Evolutionary conservation across 495 filamentous ascomycete species (phyloP).

Genomic region (Aspergillus nanangensis): DNA sequence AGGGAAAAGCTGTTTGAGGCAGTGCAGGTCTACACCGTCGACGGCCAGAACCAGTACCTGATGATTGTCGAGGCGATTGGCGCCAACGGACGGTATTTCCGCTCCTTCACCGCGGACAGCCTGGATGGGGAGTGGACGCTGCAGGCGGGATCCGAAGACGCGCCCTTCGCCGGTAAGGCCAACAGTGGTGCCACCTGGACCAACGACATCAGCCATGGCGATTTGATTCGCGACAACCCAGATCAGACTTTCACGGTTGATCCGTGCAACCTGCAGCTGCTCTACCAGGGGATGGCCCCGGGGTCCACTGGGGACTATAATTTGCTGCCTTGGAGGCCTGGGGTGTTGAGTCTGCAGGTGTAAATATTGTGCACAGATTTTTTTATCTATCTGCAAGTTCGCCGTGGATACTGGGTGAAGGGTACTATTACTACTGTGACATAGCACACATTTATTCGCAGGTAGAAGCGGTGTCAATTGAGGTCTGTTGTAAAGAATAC

Average conservation of each 20-base stretch:
- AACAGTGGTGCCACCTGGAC: conserved; percentile 62
- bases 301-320: conserved; percentile 32
- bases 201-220: conserved; percentile 60
- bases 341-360: conserved; percentile 41
- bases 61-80: conserved; percentile 64
- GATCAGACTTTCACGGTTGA: conserved; percentile 56
- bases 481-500: too few relatives aligned
- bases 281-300: conserved; percentile 51
- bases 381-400: too few relatives aligned
- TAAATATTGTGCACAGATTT: too few relatives aligned
- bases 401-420: too few relatives aligned
- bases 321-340: conserved; percentile 45
- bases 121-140: conserved; percentile 51
- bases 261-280: conserved; percentile 53
- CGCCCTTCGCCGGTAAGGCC: conserved; percentile 57
- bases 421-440: too few relatives aligned
- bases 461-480: too few relatives aligned
- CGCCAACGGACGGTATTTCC: conserved; percentile 55
- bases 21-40: conserved; percentile 57
- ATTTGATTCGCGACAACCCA: conserved; percentile 46
- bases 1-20: conserved; percentile 58
- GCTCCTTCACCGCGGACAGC: conserved; percentile 54
- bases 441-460: too few relatives aligned
- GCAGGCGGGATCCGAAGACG: conserved; percentile 45
- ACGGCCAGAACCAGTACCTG: conserved; percentile 47